Percentiles rank a stretch among this genome's conserved stretches.
Conservation (phyloP, 164 flowering plant genomes). For the Kalanchoe fedtschenkoi region DNA sequence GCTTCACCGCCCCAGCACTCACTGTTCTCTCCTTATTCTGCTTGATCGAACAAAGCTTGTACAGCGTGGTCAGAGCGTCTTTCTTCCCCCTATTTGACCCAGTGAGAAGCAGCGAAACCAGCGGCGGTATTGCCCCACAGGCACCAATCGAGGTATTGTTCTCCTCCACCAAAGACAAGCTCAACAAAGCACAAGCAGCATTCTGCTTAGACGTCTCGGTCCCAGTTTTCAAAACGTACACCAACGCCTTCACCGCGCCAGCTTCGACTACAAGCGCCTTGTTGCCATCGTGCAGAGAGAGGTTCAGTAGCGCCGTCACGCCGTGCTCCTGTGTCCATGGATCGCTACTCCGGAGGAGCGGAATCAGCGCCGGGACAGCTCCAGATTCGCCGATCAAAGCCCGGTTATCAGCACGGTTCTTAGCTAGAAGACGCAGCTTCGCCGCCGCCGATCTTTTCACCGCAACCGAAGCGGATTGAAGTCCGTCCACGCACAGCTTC, state of each 20-base stretch:
- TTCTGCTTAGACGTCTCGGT: conserved; percentile 88
- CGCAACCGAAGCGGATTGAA: conserved; percentile 43
- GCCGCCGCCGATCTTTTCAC: conserved; percentile 76
- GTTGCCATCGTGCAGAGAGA: conserved; percentile 67
- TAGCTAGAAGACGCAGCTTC: conserved; percentile 70
- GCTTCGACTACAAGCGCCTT: conserved; percentile 32
- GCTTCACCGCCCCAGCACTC: conserved; percentile 76
- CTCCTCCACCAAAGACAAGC: conserved; percentile 65
- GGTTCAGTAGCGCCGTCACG: conserved; percentile 78
- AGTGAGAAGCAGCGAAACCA: conserved; percentile 57
- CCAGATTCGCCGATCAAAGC: conserved; percentile 82
- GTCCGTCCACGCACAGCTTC: conserved; percentile 51
- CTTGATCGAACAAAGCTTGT: conserved; percentile 62
- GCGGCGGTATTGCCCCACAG: conserved; percentile 88
- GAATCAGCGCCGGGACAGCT: conserved; percentile 64
- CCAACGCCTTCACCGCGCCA: conserved; percentile 68
- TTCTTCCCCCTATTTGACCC: conserved; percentile 83
- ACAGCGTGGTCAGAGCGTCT: conserved; percentile 84
- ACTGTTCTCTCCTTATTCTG: conserved; percentile 88
- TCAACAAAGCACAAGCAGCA: conserved; percentile 86
- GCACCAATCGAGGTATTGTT: conserved; percentile 81
- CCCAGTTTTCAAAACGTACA: conserved; percentile 81
- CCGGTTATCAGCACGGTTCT: conserved; percentile 79
- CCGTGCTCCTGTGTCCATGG: conserved; percentile 90
- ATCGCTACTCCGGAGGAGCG: conserved; percentile 59